Percentiles rank a stretch among this genome's conserved stretches.
Conservation (phyloP, 2,329 filamentous ascomycete genomes). For the Dothistroma septosporum region DNA sequence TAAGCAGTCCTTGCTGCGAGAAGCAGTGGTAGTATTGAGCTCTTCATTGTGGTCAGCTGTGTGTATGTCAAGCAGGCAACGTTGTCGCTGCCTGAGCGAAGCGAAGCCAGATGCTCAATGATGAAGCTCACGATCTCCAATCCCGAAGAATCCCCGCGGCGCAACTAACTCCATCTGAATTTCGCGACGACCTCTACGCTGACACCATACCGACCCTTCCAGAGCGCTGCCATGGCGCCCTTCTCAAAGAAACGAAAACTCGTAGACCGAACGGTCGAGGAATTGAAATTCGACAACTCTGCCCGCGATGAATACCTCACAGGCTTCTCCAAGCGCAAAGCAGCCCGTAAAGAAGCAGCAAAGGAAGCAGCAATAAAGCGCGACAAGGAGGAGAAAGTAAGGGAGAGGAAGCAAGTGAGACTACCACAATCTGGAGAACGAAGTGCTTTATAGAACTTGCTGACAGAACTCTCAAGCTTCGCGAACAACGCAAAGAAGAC, state of each 20-base stretch:
- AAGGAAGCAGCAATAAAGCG: slow-evolving; percentile 75
- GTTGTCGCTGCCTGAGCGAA: slow-evolving; percentile 1
- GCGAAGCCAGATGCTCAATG: background rate
- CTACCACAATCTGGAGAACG: background rate
- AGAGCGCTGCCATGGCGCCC: background rate
- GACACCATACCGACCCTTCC: background rate
- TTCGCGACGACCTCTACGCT: background rate
- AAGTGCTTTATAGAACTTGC: background rate
- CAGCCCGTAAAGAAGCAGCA: slow-evolving; percentile 76
- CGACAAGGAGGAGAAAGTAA: slow-evolving; percentile 71
- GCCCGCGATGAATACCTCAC: slow-evolving; percentile 85
- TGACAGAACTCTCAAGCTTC: slow-evolving; percentile 56
- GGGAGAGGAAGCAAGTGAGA: slow-evolving; percentile 67
- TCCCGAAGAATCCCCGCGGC: background rate
- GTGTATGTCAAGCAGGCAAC: background rate
- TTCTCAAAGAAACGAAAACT: slow-evolving; percentile 15
- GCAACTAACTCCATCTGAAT: background rate
- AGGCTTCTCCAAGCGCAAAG: slow-evolving; percentile 94
- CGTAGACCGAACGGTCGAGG: slow-evolving; percentile 34
- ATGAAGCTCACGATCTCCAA: background rate
- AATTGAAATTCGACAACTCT: slow-evolving; percentile 77
- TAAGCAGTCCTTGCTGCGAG: slow-evolving; percentile 42
- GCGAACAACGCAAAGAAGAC: slow-evolving; percentile 76
- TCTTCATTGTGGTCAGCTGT: slow-evolving; percentile 23
- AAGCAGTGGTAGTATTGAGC: slow-evolving; percentile 23